Evolutionary conservation across 352 stramenopile genomes (phyloP).

Genomic region (Phytophthora nicotianae): DNA sequence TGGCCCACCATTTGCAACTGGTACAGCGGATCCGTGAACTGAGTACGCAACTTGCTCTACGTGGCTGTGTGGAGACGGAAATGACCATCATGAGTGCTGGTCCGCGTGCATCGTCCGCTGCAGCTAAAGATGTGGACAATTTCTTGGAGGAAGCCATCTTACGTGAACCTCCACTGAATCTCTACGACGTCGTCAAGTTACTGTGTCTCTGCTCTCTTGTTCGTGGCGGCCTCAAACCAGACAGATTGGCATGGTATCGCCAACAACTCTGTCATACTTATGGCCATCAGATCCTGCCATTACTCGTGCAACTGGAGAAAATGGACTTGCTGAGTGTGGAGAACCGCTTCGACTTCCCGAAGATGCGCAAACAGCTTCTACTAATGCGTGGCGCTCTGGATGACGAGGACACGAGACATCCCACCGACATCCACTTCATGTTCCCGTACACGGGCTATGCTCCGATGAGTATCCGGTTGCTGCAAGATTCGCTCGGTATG

Average conservation of each 20-base stretch:
- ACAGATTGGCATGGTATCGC: conserved; percentile 67
- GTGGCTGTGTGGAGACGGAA: conserved; percentile 76
- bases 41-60: conserved; percentile 62
- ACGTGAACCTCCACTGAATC: conserved; percentile 65
- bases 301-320: conserved; percentile 77
- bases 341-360: conserved; percentile 72
- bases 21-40: conserved; percentile 64
- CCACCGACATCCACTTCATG: conserved; percentile 85
- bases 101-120: conserved; percentile 42
- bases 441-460: conserved; percentile 87
- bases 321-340: conserved; percentile 65
- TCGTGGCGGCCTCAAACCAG: conserved; percentile 61
- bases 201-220: conserved; percentile 80
- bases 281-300: conserved; percentile 66
- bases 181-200: conserved; percentile 79
- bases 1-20: conserved; percentile 70
- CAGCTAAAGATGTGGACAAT: conserved; percentile 62
- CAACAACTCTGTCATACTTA: conserved; percentile 87
- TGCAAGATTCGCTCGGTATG: conserved; percentile 78
- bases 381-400: conserved; percentile 49
- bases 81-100: conserved; percentile 80
- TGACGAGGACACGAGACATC: conserved; percentile 54
- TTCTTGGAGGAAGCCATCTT: conserved; percentile 77
- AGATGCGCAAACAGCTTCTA: conserved; percentile 45
- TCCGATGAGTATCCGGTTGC: conserved; percentile 78